Conservation (phyloP, 306 rosid genomes). For the Vigna reflexopilosa region DNA sequence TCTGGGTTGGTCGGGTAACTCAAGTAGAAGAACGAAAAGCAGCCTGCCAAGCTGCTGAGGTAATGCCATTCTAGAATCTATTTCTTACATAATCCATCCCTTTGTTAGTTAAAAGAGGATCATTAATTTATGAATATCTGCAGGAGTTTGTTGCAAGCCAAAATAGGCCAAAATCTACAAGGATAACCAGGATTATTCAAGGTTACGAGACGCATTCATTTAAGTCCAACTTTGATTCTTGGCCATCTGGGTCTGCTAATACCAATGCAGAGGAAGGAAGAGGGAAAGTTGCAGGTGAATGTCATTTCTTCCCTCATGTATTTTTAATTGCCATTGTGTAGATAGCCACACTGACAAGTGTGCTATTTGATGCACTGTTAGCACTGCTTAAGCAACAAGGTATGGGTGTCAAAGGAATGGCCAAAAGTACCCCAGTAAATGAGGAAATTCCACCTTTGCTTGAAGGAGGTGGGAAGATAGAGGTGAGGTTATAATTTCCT, state of each 20-base stretch:
- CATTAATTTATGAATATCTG: conserved; percentile 38
- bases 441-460: conserved; percentile 96
- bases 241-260: conserved; percentile 84
- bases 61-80: conserved; percentile 40
- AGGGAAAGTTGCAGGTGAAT: conserved; percentile 93
- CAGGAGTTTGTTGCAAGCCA: conserved; percentile 85
- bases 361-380: conserved; percentile 48
- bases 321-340: conserved; percentile 43
- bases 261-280: conserved; percentile 86
- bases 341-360: conserved; percentile 40
- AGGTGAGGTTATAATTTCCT: conserved; percentile 58
- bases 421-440: conserved; percentile 69
- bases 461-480: conserved; percentile 95
- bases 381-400: conserved; percentile 99
- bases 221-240: conserved; percentile 89
- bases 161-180: conserved; percentile 83
- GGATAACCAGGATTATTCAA: conserved; percentile 86
- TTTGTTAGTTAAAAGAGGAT: conserved; percentile 39
- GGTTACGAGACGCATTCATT: conserved; percentile 92
- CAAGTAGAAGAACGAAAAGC: conserved; percentile 97
- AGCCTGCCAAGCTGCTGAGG: conserved; percentile 87
- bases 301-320: conserved; percentile 38
- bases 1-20: conserved; percentile 96
- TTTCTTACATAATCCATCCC: conserved; percentile 30
- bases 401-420: conserved; percentile 76